These are phyloP conservation scores for Dispira simplex DNA, from an alignment of 192 early-diverging fungal genomes.

Conservation along the genomic window DNA sequence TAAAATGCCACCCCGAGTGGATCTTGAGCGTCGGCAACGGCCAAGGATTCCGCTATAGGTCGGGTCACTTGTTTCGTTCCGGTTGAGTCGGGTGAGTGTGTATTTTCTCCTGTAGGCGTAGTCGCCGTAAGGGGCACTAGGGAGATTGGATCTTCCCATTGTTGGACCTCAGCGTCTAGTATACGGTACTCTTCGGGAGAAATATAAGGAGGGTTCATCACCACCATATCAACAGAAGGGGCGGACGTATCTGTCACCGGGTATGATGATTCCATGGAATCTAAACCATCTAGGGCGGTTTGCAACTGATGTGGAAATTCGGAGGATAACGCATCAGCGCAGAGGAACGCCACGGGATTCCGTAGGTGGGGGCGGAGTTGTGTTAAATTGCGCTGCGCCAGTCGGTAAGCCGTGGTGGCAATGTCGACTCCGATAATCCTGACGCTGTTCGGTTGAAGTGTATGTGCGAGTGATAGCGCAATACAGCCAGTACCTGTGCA, in stretches of 20 bases:
- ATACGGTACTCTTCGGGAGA: conserved; percentile 42
- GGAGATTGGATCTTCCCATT: conserved; percentile 76
- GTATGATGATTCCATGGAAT: not conserved
- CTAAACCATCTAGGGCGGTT: conserved; percentile 16
- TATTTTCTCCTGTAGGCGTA: not conserved
- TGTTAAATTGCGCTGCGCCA: conserved; percentile 39
- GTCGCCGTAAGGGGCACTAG: conserved; percentile 28
- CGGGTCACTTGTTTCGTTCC: too few species aligned
- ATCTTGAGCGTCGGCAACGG: too few species aligned
- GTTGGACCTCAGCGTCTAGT: conserved; percentile 55
- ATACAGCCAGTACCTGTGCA: conserved; percentile 85
- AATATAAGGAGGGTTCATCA: conserved; percentile 88
- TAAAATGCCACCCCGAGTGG: conserved; percentile 5
- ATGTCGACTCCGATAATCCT: conserved; percentile 49
- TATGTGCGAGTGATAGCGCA: conserved; percentile 48
- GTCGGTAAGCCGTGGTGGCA: conserved; percentile 35
- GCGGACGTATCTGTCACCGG: not conserved
- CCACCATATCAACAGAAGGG: conserved; percentile 39
- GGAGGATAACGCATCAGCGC: conserved; percentile 26
- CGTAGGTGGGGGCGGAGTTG: conserved; percentile 16
- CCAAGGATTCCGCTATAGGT: too few species aligned
- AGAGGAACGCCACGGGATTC: conserved; percentile 27
- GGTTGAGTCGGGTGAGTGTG: too few species aligned
- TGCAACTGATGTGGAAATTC: conserved; percentile 11
- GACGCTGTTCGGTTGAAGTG: conserved; percentile 26